phyloP scores from a whole-genome alignment of 176 grass and related monocot species.

The Alopecurus myosuroides region DNA sequence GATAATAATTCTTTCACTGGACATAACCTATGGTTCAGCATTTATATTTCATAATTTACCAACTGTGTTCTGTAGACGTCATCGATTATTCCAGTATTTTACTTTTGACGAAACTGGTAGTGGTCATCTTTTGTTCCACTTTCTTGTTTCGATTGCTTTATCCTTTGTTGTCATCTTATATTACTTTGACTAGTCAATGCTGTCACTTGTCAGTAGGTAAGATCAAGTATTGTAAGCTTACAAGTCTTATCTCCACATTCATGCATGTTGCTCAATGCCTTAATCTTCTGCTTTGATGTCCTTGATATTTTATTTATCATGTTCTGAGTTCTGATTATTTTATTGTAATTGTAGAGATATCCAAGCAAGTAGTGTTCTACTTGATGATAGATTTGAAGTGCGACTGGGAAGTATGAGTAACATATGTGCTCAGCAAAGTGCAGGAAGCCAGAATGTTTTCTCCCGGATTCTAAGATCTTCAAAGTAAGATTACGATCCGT shows the following conservation, averaged over 20 bases:
- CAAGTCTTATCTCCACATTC: not conserved
- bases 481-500: constrained; percentile 52
- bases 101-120: constrained; percentile 7
- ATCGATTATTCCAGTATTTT: constrained; percentile 1
- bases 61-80: not conserved
- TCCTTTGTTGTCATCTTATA: constrained; percentile 1
- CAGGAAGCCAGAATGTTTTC: constrained; percentile 75
- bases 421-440: constrained; percentile 71
- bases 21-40: not conserved
- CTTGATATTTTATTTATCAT: constrained; percentile 10
- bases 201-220: not conserved
- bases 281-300: constrained; percentile 6
- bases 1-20: not conserved
- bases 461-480: constrained; percentile 80
- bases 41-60: constrained; percentile 20
- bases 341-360: constrained; percentile 69
- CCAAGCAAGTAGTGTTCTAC: constrained; percentile 95
- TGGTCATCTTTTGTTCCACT: not conserved
- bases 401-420: constrained; percentile 92
- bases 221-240: not conserved
- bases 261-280: constrained; percentile 5
- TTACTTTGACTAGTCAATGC: constrained; percentile 15
- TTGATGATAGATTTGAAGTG: constrained; percentile 95
- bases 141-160: constrained; percentile 8
- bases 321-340: not conserved